Evolutionary conservation across 116 monocot species (phyloP), one percentile per base, ranked within the genome.

Genomic region (Thalassia testudinum): DNA sequence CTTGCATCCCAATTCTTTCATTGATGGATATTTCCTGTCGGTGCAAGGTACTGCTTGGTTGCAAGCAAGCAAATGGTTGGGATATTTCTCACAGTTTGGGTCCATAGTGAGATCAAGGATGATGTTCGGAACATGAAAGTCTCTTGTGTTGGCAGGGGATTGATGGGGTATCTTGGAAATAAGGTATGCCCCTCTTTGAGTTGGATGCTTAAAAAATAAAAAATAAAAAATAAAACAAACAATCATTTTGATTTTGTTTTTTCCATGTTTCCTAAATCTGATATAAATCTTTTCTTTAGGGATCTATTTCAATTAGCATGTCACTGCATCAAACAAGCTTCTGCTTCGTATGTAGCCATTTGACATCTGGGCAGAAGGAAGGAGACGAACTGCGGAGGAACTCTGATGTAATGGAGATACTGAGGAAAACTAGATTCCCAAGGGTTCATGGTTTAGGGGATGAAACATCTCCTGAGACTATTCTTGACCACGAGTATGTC

Each of bases 51-150:
- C 47, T 76, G 78, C 58, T 70, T 86, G 64, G 81, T 86, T 24
- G 86, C 86, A 42, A 86, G 86, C 49, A 86, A 86, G 67, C 86
- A 86, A 64, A 86, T 86, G 86, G 86, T 86, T 6, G 86, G 86
- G 16, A 81, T 86, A 72, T 86, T 81, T 52, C 72, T 86, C 22
- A 86, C 66, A 16, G 61, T 86, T 19, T 86, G 86, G 86, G 81
- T 75, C 62, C 62, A 78, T 3, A 78, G 78, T 49, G 86, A 86
- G 57, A 75, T 75, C 57, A 77, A 74, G 58, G 75, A 86, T 57
- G 72, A 78, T 64, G 66, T 86, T 14, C 68, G 58, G 57, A 86
- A 81, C 57, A 47, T 86, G 61, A 86, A 86, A 30, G 81, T 78
- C 1, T 81, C 86, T 23, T 86, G 86, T 43, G 75, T 86, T 62